Evolutionary conservation across 176 grass and related monocot species (phyloP).

Genomic region (Poa annua): DNA sequence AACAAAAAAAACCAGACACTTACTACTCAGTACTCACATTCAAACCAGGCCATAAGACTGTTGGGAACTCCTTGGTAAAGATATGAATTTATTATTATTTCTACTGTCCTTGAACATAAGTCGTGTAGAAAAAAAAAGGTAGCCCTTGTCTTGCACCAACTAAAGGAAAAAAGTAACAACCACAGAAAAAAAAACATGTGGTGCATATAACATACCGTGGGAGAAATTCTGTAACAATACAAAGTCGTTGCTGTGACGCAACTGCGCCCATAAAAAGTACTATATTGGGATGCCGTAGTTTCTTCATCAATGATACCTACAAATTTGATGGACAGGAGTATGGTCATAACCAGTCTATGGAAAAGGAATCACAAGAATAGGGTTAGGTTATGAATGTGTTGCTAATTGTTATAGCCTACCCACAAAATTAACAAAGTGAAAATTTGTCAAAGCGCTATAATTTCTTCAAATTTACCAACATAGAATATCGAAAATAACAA

Average conservation of each 20-base stretch:
- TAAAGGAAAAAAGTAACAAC: slow-evolving; percentile 27
- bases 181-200: background rate
- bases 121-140: background rate
- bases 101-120: background rate
- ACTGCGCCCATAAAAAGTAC: slow-evolving; percentile 96
- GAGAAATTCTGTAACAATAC: slow-evolving; percentile 87
- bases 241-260: slow-evolving; percentile 73
- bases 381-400: too few relatives aligned
- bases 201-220: slow-evolving; percentile 60
- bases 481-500: too few relatives aligned
- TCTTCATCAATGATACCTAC: slow-evolving; percentile 94
- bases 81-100: background rate
- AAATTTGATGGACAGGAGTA: background rate
- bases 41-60: background rate
- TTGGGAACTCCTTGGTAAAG: background rate
- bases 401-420: too few relatives aligned
- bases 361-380: too few relatives aligned
- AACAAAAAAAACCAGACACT: background rate
- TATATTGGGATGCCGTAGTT: slow-evolving; percentile 88
- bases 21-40: slow-evolving; percentile 16
- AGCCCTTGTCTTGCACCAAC: background rate
- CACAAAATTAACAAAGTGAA: too few relatives aligned
- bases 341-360: too few relatives aligned
- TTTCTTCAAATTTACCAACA: too few relatives aligned
- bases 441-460: too few relatives aligned